Percentiles rank a stretch among this genome's conserved stretches.
phyloP scores from a whole-genome alignment of 2,329 filamentous ascomycete genomes.

The Colletotrichum karsti region DNA sequence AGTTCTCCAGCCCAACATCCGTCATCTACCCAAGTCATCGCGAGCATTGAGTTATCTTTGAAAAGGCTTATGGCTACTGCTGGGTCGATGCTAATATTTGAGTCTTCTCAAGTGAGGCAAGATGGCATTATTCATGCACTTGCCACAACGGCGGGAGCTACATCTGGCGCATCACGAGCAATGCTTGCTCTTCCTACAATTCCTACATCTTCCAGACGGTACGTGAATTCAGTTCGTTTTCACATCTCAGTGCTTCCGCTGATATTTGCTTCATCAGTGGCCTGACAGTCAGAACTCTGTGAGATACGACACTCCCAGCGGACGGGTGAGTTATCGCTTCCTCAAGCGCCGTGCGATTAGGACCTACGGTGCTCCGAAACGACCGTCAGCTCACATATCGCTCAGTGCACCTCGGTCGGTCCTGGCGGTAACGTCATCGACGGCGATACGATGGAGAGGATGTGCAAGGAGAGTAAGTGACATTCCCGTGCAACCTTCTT shows the following conservation, averaged over 20 bases:
- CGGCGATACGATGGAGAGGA: background rate
- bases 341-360: background rate
- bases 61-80: too few species aligned
- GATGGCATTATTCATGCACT: background rate
- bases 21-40: background rate
- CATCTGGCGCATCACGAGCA: background rate
- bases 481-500: background rate
- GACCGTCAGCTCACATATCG: background rate
- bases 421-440: background rate
- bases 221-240: background rate
- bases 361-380: background rate
- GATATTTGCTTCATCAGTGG: background rate
- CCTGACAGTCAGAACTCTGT: background rate
- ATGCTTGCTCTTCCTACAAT: background rate
- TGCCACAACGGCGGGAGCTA: conserved; percentile 1
- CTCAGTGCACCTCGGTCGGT: background rate
- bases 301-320: background rate
- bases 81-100: background rate
- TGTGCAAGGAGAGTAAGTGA: background rate
- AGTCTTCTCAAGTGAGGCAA: background rate
- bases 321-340: background rate
- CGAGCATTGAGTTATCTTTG: too few species aligned
- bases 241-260: background rate
- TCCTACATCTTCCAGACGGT: background rate
- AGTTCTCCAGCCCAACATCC: background rate